Conservation (phyloP, 2,329 filamentous ascomycete genomes). For the Aspergillus aculeatus region DNA sequence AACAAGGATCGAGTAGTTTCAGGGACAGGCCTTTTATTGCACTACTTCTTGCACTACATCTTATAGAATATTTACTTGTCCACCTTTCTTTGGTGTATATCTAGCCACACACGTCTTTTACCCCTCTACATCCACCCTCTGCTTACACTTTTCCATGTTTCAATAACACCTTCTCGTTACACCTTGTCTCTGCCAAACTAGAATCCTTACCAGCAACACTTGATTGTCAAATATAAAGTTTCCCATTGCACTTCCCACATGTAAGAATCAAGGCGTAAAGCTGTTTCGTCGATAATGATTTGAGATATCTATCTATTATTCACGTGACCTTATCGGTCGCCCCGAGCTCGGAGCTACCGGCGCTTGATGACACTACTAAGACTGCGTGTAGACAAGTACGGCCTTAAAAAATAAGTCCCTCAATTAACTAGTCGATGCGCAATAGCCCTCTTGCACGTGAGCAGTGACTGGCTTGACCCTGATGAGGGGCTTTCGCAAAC, state of each 20-base stretch:
- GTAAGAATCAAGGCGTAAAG: no score
- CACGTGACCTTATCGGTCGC: neutral
- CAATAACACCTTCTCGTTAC: neutral
- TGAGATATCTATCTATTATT: neutral
- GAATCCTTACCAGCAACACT: neutral
- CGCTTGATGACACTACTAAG: neutral
- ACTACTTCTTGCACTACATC: neutral
- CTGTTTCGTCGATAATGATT: no score
- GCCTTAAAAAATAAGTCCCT: neutral
- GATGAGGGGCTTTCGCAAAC: conserved; percentile 31
- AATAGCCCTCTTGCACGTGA: conserved; percentile 5
- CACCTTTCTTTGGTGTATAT: neutral
- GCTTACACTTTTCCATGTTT: conserved; percentile 1
- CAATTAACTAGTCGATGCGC: neutral
- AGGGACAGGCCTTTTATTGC: neutral
- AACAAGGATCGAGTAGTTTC: conserved; percentile 78
- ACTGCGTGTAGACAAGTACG: neutral
- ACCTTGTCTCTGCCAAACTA: neutral
- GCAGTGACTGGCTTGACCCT: conserved; percentile 17
- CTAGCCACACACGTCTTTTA: neutral
- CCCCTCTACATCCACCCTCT: conserved; percentile 1
- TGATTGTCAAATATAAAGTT: no score
- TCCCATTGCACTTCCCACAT: no score
- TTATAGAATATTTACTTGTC: neutral
- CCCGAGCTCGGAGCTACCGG: neutral